Evolutionary conservation across 305 asterid genomes (phyloP).

Genomic region (Vinca major): DNA sequence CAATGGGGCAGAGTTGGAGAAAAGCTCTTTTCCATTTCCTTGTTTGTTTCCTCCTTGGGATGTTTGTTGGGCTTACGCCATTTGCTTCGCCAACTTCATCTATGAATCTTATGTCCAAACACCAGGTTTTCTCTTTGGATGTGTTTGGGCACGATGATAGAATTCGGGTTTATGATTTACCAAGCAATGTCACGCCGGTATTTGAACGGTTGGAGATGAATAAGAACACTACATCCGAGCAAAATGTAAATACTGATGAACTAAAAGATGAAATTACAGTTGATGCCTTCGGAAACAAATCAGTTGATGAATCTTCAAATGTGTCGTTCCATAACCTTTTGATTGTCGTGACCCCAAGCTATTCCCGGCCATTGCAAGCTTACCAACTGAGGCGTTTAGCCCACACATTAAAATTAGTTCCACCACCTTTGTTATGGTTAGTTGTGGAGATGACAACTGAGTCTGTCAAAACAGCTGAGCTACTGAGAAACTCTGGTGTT

Average conservation of each 20-base stretch:
- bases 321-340: constrained; percentile 38
- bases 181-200: constrained; percentile 22
- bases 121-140: constrained; percentile 36
- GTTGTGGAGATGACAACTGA: constrained; percentile 66
- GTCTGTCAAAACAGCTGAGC: constrained; percentile 49
- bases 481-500: constrained; percentile 59
- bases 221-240: constrained; percentile 24
- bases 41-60: constrained; percentile 50
- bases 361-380: constrained; percentile 40
- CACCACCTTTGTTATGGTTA: constrained; percentile 65
- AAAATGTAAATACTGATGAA: constrained; percentile 17
- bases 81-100: constrained; percentile 35
- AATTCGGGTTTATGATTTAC: constrained; percentile 14
- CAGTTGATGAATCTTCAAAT: constrained; percentile 19
- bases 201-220: constrained; percentile 18
- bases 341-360: constrained; percentile 59
- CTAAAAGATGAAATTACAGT: constrained; percentile 12
- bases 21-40: constrained; percentile 51
- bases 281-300: constrained; percentile 16
- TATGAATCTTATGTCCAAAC: constrained; percentile 25
- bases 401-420: constrained; percentile 39
- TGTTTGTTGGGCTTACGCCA: constrained; percentile 52
- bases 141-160: constrained; percentile 24
- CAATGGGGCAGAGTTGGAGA: constrained; percentile 52
- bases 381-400: constrained; percentile 54